phyloP scores from a whole-genome alignment of 176 grass and related monocot species.

The Rhipidocladum racemiflorum region DNA sequence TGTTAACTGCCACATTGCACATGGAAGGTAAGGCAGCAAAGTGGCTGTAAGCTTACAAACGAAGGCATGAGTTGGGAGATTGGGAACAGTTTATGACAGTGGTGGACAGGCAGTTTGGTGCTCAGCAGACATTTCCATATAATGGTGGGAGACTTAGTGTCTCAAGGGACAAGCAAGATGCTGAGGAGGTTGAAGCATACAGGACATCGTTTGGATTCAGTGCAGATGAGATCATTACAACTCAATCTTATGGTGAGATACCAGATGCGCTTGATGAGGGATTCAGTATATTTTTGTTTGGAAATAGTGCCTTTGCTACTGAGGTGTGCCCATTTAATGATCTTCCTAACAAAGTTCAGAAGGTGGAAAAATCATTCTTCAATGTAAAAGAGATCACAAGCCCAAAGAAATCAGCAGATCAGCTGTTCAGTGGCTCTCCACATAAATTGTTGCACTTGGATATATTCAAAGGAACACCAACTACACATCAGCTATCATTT shows the following conservation, averaged over 20 bases:
- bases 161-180: no score
- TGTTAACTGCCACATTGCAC: no score
- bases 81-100: no score
- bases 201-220: constrained; percentile 98
- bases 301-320: constrained; percentile 44
- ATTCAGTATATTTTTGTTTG: constrained; percentile 87
- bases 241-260: constrained; percentile 65
- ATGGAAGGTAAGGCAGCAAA: no score
- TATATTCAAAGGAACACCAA: constrained; percentile 45
- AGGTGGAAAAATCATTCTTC: constrained; percentile 41
- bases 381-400: constrained; percentile 32
- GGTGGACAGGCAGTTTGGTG: no score
- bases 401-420: constrained; percentile 44
- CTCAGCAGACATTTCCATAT: constrained; percentile 74
- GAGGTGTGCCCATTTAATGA: constrained; percentile 41
- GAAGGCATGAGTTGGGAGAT: no score
- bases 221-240: constrained; percentile 84
- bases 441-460: constrained; percentile 36
- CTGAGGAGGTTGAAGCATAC: constrained; percentile 91
- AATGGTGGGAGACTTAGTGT: no score
- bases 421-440: constrained; percentile 35
- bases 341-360: constrained; percentile 38
- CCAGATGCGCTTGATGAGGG: constrained; percentile 74
- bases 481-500: no score
- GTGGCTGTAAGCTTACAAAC: no score